Evolutionary conservation across 352 stramenopile species (phyloP).

Genomic region (Globisporangium parvum): DNA sequence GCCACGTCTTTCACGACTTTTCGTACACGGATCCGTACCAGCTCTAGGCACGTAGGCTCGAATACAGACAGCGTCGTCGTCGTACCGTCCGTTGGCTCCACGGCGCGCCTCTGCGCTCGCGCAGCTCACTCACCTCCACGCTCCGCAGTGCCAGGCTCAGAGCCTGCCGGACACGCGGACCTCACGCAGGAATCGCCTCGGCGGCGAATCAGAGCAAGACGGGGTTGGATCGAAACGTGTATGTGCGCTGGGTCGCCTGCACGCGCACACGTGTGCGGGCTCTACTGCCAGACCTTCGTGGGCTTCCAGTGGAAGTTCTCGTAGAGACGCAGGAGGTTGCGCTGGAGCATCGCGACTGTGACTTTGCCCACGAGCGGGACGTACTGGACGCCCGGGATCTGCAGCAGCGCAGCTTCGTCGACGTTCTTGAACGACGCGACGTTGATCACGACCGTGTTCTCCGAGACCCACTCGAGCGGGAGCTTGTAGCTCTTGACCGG

Average conservation of each 20-base stretch:
- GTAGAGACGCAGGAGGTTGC: slow-evolving; percentile 94
- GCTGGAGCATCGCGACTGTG: slow-evolving; percentile 95
- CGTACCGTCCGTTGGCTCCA: too few species aligned
- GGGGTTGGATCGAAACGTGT: too few species aligned
- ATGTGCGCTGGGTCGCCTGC: too few species aligned
- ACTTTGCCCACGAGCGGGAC: slow-evolving; percentile 96
- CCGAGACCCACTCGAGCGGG: slow-evolving; percentile 87
- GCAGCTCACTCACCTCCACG: too few species aligned
- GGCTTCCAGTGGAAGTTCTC: slow-evolving; percentile 94
- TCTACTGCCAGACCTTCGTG: slow-evolving; percentile 80
- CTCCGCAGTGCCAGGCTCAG: too few species aligned
- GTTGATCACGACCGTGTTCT: slow-evolving; percentile 93
- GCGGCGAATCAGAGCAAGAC: too few species aligned
- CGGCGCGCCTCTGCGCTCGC: too few species aligned
- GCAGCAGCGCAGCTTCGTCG: slow-evolving; percentile 86
- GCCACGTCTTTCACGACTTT: slow-evolving; percentile 71
- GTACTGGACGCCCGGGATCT: slow-evolving; percentile 91
- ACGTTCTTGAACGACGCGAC: slow-evolving; percentile 96
- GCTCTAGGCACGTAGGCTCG: slow-evolving; percentile 15
- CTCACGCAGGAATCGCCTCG: too few species aligned
- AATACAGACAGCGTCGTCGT: too few species aligned
- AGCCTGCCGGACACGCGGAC: too few species aligned
- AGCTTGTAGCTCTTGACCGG: slow-evolving; percentile 92
- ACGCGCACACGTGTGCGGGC: too few species aligned
- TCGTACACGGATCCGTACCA: slow-evolving; percentile 74